A percentile compares a stretch with the other conserved stretches of the same genome.
Evolutionary conservation across 257 asterid species (phyloP).

Genomic region (Gardenia jasminoides): DNA sequence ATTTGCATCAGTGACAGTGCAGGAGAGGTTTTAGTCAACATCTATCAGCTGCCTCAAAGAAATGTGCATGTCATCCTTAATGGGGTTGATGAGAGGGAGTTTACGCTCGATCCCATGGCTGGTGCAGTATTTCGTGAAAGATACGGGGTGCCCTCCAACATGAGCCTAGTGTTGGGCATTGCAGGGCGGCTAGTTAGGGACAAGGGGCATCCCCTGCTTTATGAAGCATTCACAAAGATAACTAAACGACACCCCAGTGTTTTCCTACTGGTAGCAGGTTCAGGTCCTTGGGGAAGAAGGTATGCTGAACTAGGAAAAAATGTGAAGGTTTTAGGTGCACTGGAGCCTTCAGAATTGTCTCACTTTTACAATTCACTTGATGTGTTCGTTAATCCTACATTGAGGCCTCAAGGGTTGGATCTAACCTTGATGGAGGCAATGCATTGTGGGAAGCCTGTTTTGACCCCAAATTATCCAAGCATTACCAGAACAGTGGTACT

Average conservation of each 20-base stretch:
- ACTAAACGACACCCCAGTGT: slow-evolving; percentile 4
- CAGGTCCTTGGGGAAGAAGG: slow-evolving; percentile 27
- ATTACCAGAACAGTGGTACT: slow-evolving; percentile 15
- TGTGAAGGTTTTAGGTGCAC: slow-evolving; percentile 22
- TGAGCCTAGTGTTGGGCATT: slow-evolving; percentile 23
- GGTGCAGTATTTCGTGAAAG: slow-evolving; percentile 16
- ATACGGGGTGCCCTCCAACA: slow-evolving; percentile 20
- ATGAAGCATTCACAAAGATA: slow-evolving; percentile 19
- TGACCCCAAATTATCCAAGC: slow-evolving; percentile 28
- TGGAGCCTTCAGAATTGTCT: slow-evolving; percentile 21
- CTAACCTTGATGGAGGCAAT: slow-evolving; percentile 29
- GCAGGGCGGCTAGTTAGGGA: slow-evolving; percentile 28
- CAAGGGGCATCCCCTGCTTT: slow-evolving; percentile 27
- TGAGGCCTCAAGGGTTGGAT: slow-evolving; percentile 35
- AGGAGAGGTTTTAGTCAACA: slow-evolving; percentile 27
- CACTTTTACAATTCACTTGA: slow-evolving; percentile 23
- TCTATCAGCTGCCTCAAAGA: slow-evolving; percentile 27
- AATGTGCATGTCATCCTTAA: slow-evolving; percentile 31
- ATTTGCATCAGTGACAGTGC: slow-evolving; percentile 28
- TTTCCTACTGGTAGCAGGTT: slow-evolving; percentile 19
- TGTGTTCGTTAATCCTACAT: slow-evolving; percentile 26
- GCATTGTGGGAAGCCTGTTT: slow-evolving; percentile 25
- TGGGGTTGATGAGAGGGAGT: slow-evolving; percentile 24
- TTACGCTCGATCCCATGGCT: neutral
- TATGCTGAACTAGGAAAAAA: slow-evolving; percentile 16